These are phyloP conservation scores for Debaryomyces castellii DNA, from an alignment of 805 yeast species.

Conservation along the genomic window DNA sequence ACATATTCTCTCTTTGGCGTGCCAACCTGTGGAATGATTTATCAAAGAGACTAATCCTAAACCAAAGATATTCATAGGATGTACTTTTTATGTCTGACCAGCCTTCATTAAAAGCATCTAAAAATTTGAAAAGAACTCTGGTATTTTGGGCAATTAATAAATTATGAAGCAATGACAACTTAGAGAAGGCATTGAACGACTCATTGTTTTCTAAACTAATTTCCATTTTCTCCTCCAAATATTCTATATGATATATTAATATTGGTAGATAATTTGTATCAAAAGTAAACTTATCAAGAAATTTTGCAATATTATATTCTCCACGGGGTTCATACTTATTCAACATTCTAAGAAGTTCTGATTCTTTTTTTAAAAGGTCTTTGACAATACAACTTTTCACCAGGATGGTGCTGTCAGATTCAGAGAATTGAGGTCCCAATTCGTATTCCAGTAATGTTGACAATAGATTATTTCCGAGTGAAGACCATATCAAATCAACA, in stretches of 20 bases:
- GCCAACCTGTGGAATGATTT: conserved; percentile 10
- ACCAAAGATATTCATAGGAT: conserved; percentile 17
- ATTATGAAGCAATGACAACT: conserved; percentile 10
- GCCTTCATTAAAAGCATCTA: conserved; percentile 4
- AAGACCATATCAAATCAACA: background rate
- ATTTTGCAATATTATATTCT: conserved; percentile 7
- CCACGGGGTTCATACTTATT: conserved; percentile 3
- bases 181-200: conserved; percentile 4
- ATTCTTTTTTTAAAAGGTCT: background rate
- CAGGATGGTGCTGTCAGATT: background rate
- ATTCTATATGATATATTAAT: conserved; percentile 4
- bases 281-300: conserved; percentile 8
- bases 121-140: conserved; percentile 11
- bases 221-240: background rate
- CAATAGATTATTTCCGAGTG: background rate
- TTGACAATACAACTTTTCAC: background rate
- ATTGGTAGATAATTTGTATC: conserved; percentile 16
- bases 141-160: conserved; percentile 14
- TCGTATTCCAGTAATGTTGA: background rate
- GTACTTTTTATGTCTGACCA: background rate
- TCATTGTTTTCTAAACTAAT: background rate
- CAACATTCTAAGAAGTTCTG: background rate
- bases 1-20: conserved; percentile 6
- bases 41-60: conserved; percentile 17
- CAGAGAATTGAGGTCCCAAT: background rate